phyloP scores from a whole-genome alignment of 257 asterid genomes.

The Solanum chilense region DNA sequence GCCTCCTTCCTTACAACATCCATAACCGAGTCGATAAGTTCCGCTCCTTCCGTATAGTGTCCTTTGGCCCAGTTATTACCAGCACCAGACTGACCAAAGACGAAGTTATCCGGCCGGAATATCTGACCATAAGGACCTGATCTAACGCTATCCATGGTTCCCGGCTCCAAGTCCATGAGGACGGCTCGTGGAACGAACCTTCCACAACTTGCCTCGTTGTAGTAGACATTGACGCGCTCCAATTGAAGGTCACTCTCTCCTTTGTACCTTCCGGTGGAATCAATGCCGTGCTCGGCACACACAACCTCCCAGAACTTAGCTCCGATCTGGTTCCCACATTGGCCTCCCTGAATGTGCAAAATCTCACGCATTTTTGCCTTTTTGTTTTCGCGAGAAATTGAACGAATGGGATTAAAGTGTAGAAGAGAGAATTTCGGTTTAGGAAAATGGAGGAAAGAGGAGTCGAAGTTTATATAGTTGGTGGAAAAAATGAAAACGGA shows the following conservation, averaged over 20 bases:
- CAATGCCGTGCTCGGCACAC: conserved; percentile 64
- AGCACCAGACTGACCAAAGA: conserved; percentile 73
- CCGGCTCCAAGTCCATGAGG: conserved; percentile 76
- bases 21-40: conserved; percentile 66
- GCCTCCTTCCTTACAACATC: conserved; percentile 79
- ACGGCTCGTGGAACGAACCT: conserved; percentile 79
- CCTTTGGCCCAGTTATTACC: conserved; percentile 77
- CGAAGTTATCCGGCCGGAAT: conserved; percentile 56
- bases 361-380: conserved; percentile 54
- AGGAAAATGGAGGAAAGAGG: not conserved
- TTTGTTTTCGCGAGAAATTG: not conserved
- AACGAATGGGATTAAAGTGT: not conserved
- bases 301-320: conserved; percentile 70
- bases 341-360: conserved; percentile 80
- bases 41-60: conserved; percentile 75
- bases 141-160: conserved; percentile 77
- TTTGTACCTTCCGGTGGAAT: conserved; percentile 59
- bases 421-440: not conserved
- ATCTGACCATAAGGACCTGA: conserved; percentile 69
- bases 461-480: not conserved
- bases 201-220: conserved; percentile 72
- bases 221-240: conserved; percentile 70
- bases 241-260: conserved; percentile 60
- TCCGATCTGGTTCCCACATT: conserved; percentile 82
- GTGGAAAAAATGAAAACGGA: not conserved